Base-by-base conservation (phyloP, 768 basidiomycete species). In the Strobilomyces confusus region DNA sequence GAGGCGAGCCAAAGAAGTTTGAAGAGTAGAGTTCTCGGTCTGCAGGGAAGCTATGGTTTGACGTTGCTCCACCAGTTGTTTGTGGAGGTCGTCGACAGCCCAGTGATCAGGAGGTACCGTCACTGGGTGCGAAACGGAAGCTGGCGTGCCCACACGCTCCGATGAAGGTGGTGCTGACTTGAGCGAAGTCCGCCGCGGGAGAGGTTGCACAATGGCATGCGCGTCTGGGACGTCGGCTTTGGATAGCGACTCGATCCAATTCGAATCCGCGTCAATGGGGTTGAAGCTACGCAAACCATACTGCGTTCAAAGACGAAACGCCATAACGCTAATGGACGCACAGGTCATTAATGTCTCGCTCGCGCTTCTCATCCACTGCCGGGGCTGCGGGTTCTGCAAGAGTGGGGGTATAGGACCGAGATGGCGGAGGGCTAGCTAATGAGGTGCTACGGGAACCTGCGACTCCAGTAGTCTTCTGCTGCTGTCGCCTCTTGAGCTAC, bases 401-500 rank as follows among this genome's bases (percentile, higher is more conserved):
- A 25, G 74, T 73, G n/a, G 82, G 82, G 22, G 84, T 81, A 54
- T 79, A 75, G 2, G 80, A 73, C 57, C 77, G 67, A 42, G 77
- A 77, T 7, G 74, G 72, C 15, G 80, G 75, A 11, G 76, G 76
- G 52, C 75, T 77, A 30, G 75, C 73, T 46, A 73, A 67, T 32
- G 63, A 65, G 42, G 46, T 40, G 64, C 54, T 58, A 64, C 64
- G 67, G 57, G 55, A 46, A 50, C 75, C 80, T 44, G 73, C 75
- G 26, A 46, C 52, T 17, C 47, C 56, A 22, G 49, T 11, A 37
- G 75, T 75, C 69, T 88, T 89, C 73, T 87, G 81, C 62, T 84
- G 84, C 59, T 87, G 87, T 54, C 86, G 80, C 71, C 88, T 89
- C 77, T 91, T 89, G 67, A 92, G 78, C 89, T 92, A 69, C 44